These are phyloP conservation scores for Capronia americana DNA, from an alignment of 2,329 filamentous ascomycete species.

Conservation along the genomic window DNA sequence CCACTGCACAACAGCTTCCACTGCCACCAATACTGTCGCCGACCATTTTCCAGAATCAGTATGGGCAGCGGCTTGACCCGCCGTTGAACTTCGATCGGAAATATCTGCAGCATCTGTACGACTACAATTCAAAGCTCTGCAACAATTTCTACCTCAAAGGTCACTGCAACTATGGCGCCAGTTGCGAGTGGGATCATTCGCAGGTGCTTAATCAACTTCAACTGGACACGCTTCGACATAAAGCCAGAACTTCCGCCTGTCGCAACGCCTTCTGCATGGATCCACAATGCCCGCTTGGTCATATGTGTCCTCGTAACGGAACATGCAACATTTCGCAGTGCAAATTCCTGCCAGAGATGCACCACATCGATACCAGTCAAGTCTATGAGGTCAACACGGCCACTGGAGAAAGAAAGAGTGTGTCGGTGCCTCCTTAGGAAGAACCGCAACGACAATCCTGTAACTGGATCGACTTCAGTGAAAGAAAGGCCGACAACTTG, in stretches of 20 bases:
- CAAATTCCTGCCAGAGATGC: slow-evolving; percentile 36
- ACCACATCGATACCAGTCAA: slow-evolving; percentile 32
- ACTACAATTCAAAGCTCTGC: slow-evolving; percentile 67
- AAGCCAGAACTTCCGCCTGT: slow-evolving; percentile 36
- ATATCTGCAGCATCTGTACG: slow-evolving; percentile 51
- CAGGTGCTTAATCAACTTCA: slow-evolving; percentile 28
- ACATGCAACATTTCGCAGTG: slow-evolving; percentile 28
- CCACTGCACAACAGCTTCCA: slow-evolving; percentile 21
- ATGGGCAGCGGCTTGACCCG: slow-evolving; percentile 64
- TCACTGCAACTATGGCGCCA: slow-evolving; percentile 55
- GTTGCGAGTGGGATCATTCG: slow-evolving; percentile 35
- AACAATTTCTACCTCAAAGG: slow-evolving; percentile 65
- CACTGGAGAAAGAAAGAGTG: slow-evolving; percentile 26
- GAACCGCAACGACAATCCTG: slow-evolving; percentile 17
- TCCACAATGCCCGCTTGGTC: slow-evolving; percentile 33
- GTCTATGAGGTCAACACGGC: slow-evolving; percentile 31
- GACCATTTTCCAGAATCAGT: slow-evolving; percentile 47
- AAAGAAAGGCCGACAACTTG: not conserved
- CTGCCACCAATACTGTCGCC: slow-evolving; percentile 44
- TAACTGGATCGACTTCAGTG: not conserved
- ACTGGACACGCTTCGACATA: slow-evolving; percentile 36
- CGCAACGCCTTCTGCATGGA: slow-evolving; percentile 34
- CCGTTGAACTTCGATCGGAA: slow-evolving; percentile 54
- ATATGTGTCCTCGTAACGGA: slow-evolving; percentile 33
- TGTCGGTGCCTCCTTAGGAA: slow-evolving; percentile 28